phyloP scores from a whole-genome alignment of 2,329 filamentous ascomycete genomes.

The Exophiala spinifera region DNA sequence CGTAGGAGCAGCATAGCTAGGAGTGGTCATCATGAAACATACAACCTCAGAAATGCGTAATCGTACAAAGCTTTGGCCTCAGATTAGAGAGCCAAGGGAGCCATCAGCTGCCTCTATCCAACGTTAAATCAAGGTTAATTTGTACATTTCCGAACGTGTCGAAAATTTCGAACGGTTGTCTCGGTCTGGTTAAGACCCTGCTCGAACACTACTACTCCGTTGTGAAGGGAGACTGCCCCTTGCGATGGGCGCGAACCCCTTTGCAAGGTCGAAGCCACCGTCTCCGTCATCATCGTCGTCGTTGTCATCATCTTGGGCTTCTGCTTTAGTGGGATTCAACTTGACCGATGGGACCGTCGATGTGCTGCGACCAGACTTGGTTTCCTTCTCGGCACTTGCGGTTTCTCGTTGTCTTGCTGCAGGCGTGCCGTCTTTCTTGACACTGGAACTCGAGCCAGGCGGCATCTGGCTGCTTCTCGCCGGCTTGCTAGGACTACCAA shows the following conservation, averaged over 20 bases:
- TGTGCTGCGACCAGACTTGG: slow-evolving; percentile 6
- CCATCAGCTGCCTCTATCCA: too few relatives aligned
- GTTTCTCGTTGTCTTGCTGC: slow-evolving; percentile 3
- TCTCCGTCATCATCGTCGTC: slow-evolving; percentile 39
- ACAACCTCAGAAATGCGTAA: too few relatives aligned
- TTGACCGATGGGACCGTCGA: background rate
- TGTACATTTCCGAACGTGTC: too few relatives aligned
- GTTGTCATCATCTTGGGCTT: slow-evolving; percentile 22
- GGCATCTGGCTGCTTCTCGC: slow-evolving; percentile 28
- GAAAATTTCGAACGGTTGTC: too few relatives aligned
- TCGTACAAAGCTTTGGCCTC: too few relatives aligned
- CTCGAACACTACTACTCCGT: slow-evolving; percentile 22
- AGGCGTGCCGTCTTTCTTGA: slow-evolving; percentile 31
- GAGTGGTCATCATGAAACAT: too few relatives aligned
- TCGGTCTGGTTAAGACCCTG: slow-evolving; percentile 12
- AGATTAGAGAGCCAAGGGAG: too few relatives aligned
- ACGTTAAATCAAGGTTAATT: too few relatives aligned
- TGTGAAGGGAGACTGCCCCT: slow-evolving; percentile 30
- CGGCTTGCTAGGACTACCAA: slow-evolving; percentile 43
- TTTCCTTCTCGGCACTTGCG: background rate
- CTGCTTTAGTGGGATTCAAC: slow-evolving; percentile 2
- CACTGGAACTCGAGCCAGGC: slow-evolving; percentile 34
- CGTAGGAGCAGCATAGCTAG: background rate
- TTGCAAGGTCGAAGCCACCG: slow-evolving; percentile 46
- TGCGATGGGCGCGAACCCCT: slow-evolving; percentile 48